Evolutionary conservation across 139 green algal genomes (phyloP), one percentile per base, ranked within the genome.

Genomic region (Asterochloris sp.): DNA sequence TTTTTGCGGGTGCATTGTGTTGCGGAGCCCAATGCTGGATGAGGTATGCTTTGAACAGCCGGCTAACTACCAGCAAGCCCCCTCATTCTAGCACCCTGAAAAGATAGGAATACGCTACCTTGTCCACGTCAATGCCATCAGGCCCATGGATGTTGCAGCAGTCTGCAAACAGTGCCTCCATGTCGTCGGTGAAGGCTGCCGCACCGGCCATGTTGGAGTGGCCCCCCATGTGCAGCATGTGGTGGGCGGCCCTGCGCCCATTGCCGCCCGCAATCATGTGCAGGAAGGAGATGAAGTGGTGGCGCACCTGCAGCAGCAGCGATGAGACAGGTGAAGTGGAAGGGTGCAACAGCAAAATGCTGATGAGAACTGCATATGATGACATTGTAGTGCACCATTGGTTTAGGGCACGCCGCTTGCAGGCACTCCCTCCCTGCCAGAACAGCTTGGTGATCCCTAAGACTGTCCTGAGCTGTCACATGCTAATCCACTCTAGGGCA

Each of bases 281-380:
- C 54, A 99, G 90, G 85, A 99, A 98, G 62, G 88, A 94, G 24
- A 98, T 89, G 84, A 99, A 97, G 84, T 95, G 91, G 60, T 89
- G 74, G 69, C 95, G 89, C 2, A 54, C 38, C 38, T 54, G 38
- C 38, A 54, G 38, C 38, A 54, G 38, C 38, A 54, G 38, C 38
- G 38, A 54, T 6, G 38, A 54, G 38, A 54, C 38, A 54, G 38
- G 38, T 54, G 6, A 6, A 54, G 38, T 54, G 38, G 6, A 54
- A 54, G 6, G 38, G 38, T 54, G 6, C 38, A 54, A 54, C 38
- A 54, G 38, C 38, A 54, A 54, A 54, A 10, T 2, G 6, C 38
- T 54, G 38, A 54, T 10, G 38, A 54, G 38, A 6, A 54, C 6
- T 54, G 38, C 38, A 54, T 54, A 54, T 2, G 38, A 54, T 10